phyloP scores from a whole-genome alignment of 768 basidiomycete species.

The Pleurotus citrinopileatus region DNA sequence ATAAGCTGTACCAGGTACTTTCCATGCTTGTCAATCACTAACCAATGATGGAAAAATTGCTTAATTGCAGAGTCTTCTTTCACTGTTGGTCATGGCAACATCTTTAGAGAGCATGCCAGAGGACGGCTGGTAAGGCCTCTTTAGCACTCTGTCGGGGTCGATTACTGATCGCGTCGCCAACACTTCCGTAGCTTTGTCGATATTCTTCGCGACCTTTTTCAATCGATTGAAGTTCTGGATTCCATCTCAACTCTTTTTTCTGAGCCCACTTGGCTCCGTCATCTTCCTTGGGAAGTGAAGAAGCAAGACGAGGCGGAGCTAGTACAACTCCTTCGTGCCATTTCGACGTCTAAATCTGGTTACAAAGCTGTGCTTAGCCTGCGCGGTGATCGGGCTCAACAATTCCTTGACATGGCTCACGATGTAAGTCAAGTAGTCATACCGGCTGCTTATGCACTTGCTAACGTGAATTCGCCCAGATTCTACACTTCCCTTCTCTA shows the following conservation, averaged over 20 bases:
- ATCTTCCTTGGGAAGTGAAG: background rate
- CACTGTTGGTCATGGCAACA: background rate
- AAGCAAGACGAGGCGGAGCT: conserved; percentile 1
- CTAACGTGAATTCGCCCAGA: background rate
- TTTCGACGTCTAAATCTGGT: background rate
- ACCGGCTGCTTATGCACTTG: background rate
- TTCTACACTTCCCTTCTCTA: conserved; percentile 5
- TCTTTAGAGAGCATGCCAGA: background rate
- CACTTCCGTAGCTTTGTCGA: background rate
- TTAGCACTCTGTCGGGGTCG: no score
- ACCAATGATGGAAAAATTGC: no score
- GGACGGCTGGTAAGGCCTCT: background rate
- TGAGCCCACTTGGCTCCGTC: background rate
- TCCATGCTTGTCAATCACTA: background rate
- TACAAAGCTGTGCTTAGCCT: conserved; percentile 4
- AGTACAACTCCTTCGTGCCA: conserved; percentile 1
- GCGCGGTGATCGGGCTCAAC: conserved; percentile 3
- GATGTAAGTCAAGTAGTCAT: background rate
- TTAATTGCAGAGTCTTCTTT: background rate
- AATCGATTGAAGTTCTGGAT: conserved; percentile 4
- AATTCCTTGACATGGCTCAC: conserved; percentile 11
- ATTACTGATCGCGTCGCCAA: no score
- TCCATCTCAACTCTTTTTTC: background rate
- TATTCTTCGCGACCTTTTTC: background rate
- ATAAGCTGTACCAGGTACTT: conserved; percentile 9